Evolutionary conservation across 805 yeast genomes (phyloP).

Genomic region (Candida parachauliodes): DNA sequence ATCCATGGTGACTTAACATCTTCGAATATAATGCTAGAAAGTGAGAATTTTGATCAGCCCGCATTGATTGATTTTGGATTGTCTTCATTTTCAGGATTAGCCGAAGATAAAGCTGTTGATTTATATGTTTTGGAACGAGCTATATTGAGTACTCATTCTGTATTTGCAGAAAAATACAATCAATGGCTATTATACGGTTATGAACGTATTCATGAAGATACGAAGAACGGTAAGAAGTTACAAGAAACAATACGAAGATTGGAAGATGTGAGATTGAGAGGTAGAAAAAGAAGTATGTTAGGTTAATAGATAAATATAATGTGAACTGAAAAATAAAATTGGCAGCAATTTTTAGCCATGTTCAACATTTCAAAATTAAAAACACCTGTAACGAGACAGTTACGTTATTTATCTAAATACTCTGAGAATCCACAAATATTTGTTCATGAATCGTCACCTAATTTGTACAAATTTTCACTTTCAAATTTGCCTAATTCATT

Average conservation of each 20-base stretch:
- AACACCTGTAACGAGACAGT: too few relatives aligned
- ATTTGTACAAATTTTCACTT: conserved; percentile 16
- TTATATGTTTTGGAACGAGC: conserved; percentile 92
- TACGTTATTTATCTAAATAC: conserved; percentile 12
- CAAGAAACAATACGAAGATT: conserved; percentile 61
- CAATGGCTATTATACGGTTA: conserved; percentile 75
- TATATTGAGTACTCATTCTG: conserved; percentile 84
- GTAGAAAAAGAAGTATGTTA: conserved; percentile 91
- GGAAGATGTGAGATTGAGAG: conserved; percentile 84
- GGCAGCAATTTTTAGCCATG: conserved; percentile 7
- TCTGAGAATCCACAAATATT: conserved; percentile 16
- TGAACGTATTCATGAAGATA: conserved; percentile 35
- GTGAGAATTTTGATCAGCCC: conserved; percentile 30
- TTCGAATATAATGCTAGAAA: conserved; percentile 67
- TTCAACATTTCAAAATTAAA: too few relatives aligned
- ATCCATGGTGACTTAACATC: conserved; percentile 94
- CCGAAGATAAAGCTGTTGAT: conserved; percentile 97
- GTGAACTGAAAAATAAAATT: too few relatives aligned
- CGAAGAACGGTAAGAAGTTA: conserved; percentile 26
- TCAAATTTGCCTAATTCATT: conserved; percentile 18
- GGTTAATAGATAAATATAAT: conserved; percentile 40
- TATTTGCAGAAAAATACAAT: conserved; percentile 58
- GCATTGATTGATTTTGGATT: conserved; percentile 88
- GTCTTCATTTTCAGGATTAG: conserved; percentile 66
- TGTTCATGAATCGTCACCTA: conserved; percentile 14